These are phyloP conservation scores for Paecilomyces fulvus DNA, from an alignment of 2,329 filamentous ascomycete genomes.

Conservation along the genomic window DNA sequence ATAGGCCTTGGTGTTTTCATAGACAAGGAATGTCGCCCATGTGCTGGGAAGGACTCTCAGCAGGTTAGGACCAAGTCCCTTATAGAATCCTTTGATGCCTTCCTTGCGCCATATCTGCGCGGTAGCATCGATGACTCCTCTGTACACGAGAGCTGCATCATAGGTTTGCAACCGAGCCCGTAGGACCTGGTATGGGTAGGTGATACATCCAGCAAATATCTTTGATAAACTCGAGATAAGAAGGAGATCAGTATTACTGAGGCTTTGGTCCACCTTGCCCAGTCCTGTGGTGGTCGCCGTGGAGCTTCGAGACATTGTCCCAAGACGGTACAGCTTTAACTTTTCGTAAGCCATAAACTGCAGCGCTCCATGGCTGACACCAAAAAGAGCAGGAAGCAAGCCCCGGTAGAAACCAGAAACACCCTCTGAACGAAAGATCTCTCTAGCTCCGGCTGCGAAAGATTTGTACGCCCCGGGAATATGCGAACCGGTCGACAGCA, in stretches of 20 bases:
- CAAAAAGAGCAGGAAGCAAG: constrained; percentile 70
- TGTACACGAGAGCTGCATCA: constrained; percentile 66
- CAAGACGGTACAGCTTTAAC: constrained; percentile 54
- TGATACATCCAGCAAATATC: constrained; percentile 77
- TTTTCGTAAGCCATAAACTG: constrained; percentile 94
- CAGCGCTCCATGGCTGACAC: constrained; percentile 84
- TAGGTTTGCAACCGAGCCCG: constrained; percentile 84
- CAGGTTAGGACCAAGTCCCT: constrained; percentile 81
- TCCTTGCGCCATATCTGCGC: constrained; percentile 69
- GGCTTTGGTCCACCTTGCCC: constrained; percentile 22
- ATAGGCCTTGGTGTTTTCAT: constrained; percentile 82
- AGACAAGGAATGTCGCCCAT: constrained; percentile 93
- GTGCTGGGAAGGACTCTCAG: constrained; percentile 86
- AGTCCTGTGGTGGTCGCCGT: constrained; percentile 17
- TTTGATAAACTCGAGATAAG: constrained; percentile 73
- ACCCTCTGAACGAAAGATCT: constrained; percentile 65
- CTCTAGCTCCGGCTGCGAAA: constrained; percentile 61
- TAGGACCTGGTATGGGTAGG: constrained; percentile 93
- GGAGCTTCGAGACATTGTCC: constrained; percentile 18
- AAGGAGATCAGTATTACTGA: constrained; percentile 71
- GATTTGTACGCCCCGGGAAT: constrained; percentile 71
- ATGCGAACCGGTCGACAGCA: constrained; percentile 75
- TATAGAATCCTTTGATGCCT: constrained; percentile 78
- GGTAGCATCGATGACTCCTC: constrained; percentile 63
- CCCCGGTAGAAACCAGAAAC: constrained; percentile 78